Percentiles rank a stretch among this genome's conserved stretches.
Conservation (phyloP, 2,329 filamentous ascomycete species). For the Talaromyces albobiverticillius region DNA sequence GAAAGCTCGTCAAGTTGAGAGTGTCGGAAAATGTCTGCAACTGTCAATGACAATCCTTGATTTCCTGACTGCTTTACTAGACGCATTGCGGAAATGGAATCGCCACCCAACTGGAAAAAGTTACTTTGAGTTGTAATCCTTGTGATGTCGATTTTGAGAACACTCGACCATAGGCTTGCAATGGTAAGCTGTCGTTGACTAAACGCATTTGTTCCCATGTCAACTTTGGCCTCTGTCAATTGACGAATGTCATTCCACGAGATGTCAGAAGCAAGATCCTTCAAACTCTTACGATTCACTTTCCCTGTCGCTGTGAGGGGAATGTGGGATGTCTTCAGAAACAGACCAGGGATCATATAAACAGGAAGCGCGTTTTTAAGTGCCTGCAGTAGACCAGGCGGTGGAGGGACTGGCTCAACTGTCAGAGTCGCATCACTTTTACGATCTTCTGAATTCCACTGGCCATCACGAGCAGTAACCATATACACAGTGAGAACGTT, state of each 20-base stretch:
- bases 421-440: too few species aligned
- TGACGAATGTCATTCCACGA: too few species aligned
- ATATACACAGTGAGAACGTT: too few species aligned
- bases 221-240: too few species aligned
- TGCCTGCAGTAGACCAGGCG: too few species aligned
- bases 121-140: constrained; percentile 15
- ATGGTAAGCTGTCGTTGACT: too few species aligned
- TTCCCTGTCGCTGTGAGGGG: constrained; percentile 1
- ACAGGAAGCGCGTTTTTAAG: constrained; percentile 21
- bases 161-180: too few species aligned
- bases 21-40: constrained; percentile 22
- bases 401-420: too few species aligned
- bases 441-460: too few species aligned
- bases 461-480: too few species aligned
- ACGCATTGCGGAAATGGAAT: constrained; percentile 14
- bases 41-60: constrained; percentile 17
- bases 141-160: neutral
- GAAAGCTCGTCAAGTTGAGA: neutral
- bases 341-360: constrained; percentile 10
- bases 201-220: too few species aligned
- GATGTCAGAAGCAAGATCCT: too few species aligned
- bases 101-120: constrained; percentile 20
- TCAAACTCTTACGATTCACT: neutral
- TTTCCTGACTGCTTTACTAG: neutral
- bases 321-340: neutral